Percentiles rank a stretch among this genome's conserved stretches.
phyloP scores from a whole-genome alignment of 2,329 filamentous ascomycete species.

The Phialophora chinensis region DNA sequence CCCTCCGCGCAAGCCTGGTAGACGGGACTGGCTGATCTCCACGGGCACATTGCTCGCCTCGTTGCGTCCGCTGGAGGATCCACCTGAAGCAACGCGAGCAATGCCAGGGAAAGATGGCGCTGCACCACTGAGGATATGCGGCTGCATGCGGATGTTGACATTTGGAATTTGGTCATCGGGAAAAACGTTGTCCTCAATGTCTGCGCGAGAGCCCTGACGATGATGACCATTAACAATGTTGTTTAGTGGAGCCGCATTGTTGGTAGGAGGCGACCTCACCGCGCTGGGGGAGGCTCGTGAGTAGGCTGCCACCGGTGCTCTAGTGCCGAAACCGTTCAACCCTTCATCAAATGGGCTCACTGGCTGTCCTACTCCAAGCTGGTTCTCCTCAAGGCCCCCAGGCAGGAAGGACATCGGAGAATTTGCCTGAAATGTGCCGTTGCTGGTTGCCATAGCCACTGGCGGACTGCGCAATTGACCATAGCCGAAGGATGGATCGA shows the following conservation, averaged over 20 bases:
- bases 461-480: slow-evolving; percentile 30
- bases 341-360: slow-evolving; percentile 24
- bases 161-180: slow-evolving; percentile 39
- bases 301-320: slow-evolving; percentile 11
- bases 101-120: slow-evolving; percentile 15
- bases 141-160: slow-evolving; percentile 39
- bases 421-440: slow-evolving; percentile 28
- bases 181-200: slow-evolving; percentile 38
- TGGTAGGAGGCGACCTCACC: slow-evolving; percentile 24
- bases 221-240: slow-evolving; percentile 33
- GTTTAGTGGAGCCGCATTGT: slow-evolving; percentile 8
- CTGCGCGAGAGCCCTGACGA: slow-evolving; percentile 30
- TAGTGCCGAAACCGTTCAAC: slow-evolving; percentile 5
- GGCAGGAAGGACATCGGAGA: slow-evolving; percentile 29
- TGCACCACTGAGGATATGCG: slow-evolving; percentile 25
- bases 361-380: slow-evolving; percentile 16
- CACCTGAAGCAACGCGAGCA: slow-evolving; percentile 16
- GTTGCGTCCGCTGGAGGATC: slow-evolving; percentile 10
- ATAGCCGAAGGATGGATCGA: slow-evolving; percentile 26
- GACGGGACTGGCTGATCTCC: slow-evolving; percentile 16
- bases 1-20: slow-evolving; percentile 36
- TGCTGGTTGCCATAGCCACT: slow-evolving; percentile 20
- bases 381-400: slow-evolving; percentile 18
- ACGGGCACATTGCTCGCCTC: slow-evolving; percentile 15
- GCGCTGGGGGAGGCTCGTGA: slow-evolving; percentile 6